Conservation (phyloP, 2,329 filamentous ascomycete genomes). For the Paraphoma chrysanthemicola region DNA sequence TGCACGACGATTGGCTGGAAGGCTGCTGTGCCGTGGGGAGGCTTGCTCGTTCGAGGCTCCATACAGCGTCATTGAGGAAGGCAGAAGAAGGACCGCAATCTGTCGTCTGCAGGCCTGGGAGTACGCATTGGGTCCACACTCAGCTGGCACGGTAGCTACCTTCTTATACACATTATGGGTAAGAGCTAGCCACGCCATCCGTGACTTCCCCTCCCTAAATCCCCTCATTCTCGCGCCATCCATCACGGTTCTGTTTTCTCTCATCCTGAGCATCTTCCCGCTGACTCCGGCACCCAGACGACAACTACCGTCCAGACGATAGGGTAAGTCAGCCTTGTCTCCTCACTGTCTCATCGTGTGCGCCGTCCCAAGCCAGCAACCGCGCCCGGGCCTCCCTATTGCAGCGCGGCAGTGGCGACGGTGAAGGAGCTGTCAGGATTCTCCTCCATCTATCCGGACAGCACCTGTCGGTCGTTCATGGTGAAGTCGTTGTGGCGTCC, state of each 20-base stretch:
- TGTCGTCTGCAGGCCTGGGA: slow-evolving; percentile 34
- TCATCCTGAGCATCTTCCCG: slow-evolving; percentile 22
- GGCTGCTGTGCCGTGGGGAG: slow-evolving; percentile 32
- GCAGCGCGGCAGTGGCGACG: not conserved
- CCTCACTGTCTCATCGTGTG: slow-evolving; percentile 6
- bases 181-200: slow-evolving; percentile 27
- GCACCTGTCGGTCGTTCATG: slow-evolving; percentile 1
- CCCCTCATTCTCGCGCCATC: slow-evolving; percentile 26
- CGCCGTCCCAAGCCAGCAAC: slow-evolving; percentile 1
- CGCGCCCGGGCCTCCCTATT: not conserved
- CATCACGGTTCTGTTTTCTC: slow-evolving; percentile 31
- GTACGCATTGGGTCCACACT: slow-evolving; percentile 33
- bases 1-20: slow-evolving; percentile 33
- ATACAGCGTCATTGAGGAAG: slow-evolving; percentile 42
- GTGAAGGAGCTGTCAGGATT: not conserved
- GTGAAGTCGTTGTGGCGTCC: slow-evolving; percentile 8
- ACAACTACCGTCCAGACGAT: slow-evolving; percentile 34
- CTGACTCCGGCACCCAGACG: slow-evolving; percentile 31
- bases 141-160: slow-evolving; percentile 39
- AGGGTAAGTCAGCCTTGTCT: slow-evolving; percentile 25
- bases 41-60: slow-evolving; percentile 36
- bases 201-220: slow-evolving; percentile 22
- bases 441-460: slow-evolving; percentile 3
- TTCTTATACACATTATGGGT: slow-evolving; percentile 39
- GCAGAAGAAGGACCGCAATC: slow-evolving; percentile 41